These are phyloP conservation scores for Aspergillus sclerotialis DNA, from an alignment of 2,329 filamentous ascomycete genomes.

Conservation along the genomic window DNA sequence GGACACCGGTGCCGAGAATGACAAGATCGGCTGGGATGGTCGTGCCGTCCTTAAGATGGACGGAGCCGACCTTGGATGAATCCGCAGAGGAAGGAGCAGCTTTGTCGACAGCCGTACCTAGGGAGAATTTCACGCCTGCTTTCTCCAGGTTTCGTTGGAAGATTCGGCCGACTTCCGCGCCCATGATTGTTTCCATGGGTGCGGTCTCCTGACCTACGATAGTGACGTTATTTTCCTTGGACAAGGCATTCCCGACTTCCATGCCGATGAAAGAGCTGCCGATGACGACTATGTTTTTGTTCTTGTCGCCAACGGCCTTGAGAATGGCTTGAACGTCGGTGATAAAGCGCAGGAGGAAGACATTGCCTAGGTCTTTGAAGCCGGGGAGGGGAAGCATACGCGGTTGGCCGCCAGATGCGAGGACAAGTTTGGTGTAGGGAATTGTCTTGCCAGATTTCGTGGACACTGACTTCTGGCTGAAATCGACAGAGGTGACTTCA, in stretches of 20 bases:
- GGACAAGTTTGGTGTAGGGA: slow-evolving; percentile 78
- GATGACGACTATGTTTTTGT: slow-evolving; percentile 88
- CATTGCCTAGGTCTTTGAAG: slow-evolving; percentile 77
- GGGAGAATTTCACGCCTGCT: slow-evolving; percentile 81
- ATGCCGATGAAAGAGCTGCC: slow-evolving; percentile 97
- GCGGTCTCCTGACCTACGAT: slow-evolving; percentile 83
- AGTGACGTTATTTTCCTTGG: slow-evolving; percentile 74
- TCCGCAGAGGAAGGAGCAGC: slow-evolving; percentile 65
- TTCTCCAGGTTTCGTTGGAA: slow-evolving; percentile 74
- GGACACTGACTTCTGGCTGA: slow-evolving; percentile 63
- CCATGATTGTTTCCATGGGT: slow-evolving; percentile 81
- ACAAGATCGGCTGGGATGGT: slow-evolving; percentile 80
- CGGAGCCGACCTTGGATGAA: slow-evolving; percentile 66
- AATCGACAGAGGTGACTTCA: slow-evolving; percentile 68
- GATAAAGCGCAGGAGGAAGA: slow-evolving; percentile 77
- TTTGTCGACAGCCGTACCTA: slow-evolving; percentile 74
- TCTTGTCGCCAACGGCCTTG: slow-evolving; percentile 66
- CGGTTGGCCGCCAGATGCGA: slow-evolving; percentile 80
- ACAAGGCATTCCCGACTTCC: slow-evolving; percentile 81
- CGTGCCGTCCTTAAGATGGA: slow-evolving; percentile 80
- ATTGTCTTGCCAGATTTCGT: slow-evolving; percentile 67
- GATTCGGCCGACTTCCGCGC: slow-evolving; percentile 69
- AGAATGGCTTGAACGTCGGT: slow-evolving; percentile 72
- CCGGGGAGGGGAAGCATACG: slow-evolving; percentile 71
- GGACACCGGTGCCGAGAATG: slow-evolving; percentile 83